A percentile compares a stretch with the other conserved stretches of the same genome.
These are phyloP conservation scores for Pleurotus giganteus DNA, from an alignment of 768 basidiomycete species.

Conservation along the genomic window DNA sequence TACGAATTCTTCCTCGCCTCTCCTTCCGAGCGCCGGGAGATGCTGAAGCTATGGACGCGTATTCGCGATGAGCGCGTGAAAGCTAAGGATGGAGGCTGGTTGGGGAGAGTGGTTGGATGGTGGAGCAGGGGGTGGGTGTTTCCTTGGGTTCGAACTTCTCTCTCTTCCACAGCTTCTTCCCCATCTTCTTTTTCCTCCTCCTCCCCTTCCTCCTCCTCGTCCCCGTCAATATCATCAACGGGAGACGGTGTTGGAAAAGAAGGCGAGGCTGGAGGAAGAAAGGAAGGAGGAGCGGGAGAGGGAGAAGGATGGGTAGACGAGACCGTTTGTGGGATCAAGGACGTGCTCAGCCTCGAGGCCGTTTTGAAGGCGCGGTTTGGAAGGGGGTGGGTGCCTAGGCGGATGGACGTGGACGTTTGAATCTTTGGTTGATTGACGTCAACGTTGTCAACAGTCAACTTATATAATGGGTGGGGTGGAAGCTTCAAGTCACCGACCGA, in stretches of 20 bases:
- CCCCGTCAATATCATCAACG: neutral
- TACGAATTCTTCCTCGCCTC: slow-evolving; percentile 49
- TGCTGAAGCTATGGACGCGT: slow-evolving; percentile 12
- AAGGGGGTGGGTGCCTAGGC: no score
- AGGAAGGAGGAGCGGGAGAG: slow-evolving; percentile 2
- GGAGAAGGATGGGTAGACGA: neutral
- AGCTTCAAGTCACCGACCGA: no score
- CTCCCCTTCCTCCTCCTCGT: no score
- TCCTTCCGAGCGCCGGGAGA: slow-evolving; percentile 15
- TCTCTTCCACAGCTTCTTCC: no score
- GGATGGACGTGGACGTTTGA: no score
- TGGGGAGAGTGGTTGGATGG: no score
- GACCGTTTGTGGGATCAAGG: neutral
- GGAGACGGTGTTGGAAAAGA: neutral
- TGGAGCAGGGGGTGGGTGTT: slow-evolving; percentile 15
- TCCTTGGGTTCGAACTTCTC: no score
- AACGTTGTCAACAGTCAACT: no score
- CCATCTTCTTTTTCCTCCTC: no score
- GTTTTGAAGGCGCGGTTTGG: neutral
- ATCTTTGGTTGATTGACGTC: no score
- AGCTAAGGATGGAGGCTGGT: no score
- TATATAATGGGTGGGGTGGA: no score
- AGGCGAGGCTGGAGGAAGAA: slow-evolving; percentile 2
- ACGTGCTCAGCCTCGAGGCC: neutral
- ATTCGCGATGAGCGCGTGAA: slow-evolving; percentile 15